phyloP scores from a whole-genome alignment of 2,329 filamentous ascomycete species.

The Alternaria triticina region DNA sequence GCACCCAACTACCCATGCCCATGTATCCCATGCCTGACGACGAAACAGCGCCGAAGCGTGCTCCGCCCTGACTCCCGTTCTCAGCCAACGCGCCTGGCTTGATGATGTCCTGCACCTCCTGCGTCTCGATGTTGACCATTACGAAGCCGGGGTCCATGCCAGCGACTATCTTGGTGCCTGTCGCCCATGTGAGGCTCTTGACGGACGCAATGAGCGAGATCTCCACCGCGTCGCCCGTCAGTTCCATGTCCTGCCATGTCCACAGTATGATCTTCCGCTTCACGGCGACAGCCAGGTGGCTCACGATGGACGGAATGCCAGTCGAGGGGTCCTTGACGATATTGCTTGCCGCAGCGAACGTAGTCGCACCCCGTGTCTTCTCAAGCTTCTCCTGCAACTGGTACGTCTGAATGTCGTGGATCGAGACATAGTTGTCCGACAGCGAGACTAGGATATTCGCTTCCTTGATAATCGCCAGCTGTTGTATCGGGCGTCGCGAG shows the following conservation, averaged over 20 bases:
- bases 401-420: slow-evolving; percentile 89
- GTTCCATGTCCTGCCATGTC: slow-evolving; percentile 96
- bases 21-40: slow-evolving; percentile 95
- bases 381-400: slow-evolving; percentile 78
- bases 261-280: slow-evolving; percentile 89
- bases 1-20: slow-evolving; percentile 89
- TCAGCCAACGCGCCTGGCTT: slow-evolving; percentile 76
- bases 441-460: slow-evolving; percentile 89
- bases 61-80: slow-evolving; percentile 67
- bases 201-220: slow-evolving; percentile 82
- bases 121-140: slow-evolving; percentile 81
- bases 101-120: slow-evolving; percentile 76
- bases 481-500: slow-evolving; percentile 85
- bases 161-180: slow-evolving; percentile 82
- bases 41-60: slow-evolving; percentile 81
- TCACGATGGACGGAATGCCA: slow-evolving; percentile 91
- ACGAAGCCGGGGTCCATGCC: slow-evolving; percentile 93
- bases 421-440: slow-evolving; percentile 85
- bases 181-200: slow-evolving; percentile 90
- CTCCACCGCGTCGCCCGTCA: slow-evolving; percentile 75
- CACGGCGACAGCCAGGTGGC: slow-evolving; percentile 86
- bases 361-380: slow-evolving; percentile 85
- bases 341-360: slow-evolving; percentile 93
- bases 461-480: slow-evolving; percentile 95
- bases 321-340: slow-evolving; percentile 89